Evolutionary conservation across 331 rosid genomes (phyloP), one percentile per base, ranked within the genome.

Genomic region (Saraca asoca): DNA sequence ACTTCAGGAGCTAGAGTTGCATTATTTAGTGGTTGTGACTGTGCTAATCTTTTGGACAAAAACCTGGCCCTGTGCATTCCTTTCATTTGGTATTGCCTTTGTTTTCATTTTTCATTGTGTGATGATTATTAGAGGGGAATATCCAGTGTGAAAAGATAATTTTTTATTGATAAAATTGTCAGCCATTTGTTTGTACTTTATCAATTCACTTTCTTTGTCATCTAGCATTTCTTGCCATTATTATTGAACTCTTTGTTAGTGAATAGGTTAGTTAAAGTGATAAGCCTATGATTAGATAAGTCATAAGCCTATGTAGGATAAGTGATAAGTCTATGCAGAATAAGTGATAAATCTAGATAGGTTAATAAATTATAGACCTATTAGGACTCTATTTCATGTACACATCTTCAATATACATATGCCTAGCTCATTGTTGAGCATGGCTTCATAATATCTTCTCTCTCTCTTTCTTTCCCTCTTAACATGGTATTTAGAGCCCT

Each of bases 71-170:
- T 33, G 31, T 41, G 49, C 52, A 34, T 50, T 54, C 6, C 18
- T 45, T 58, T 17, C n/a, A 54, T 46, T 53, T 16, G 33, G n/a
- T 5, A 42, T 33, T 55, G 6, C 12, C 38, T 51, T 65, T 12
- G 12, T 62, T 49, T 54, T 53, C 15, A 24, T 39, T 70, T 64
- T 64, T 50, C 29, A 17, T 64, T 70, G 10, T 48, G 20, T 49
- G 37, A 20, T 46, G 66, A 44, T 65, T 34, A 43, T 70, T 13
- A 6, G 33, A 38, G 56, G 51, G 62, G 13, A 1, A 7, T 5
- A 39, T 33, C 24, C 12, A 42, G 7, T 56, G 35, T 50, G 3
- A 2, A 45, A 63, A 13, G 31, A 58, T 41, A 49, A 39, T 20
- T 48, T 29, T 48, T 68, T 29, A 39, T 31, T 69, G 19, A 43